A percentile compares a stretch with the other conserved stretches of the same genome.
phyloP scores from a whole-genome alignment of 371 early-diverging fungal species.

The Apophysomyces variabilis region DNA sequence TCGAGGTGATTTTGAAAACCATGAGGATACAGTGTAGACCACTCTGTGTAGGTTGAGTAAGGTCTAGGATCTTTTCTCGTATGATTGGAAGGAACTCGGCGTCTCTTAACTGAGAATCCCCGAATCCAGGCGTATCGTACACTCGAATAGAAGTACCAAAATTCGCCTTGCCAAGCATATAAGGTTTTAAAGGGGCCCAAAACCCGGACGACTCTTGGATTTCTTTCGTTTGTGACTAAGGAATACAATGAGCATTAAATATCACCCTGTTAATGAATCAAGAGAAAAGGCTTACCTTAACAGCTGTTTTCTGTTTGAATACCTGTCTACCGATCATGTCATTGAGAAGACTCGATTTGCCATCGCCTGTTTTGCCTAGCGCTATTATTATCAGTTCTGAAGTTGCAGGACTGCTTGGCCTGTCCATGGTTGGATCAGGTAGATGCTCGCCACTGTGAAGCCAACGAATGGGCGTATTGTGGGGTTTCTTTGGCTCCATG shows the following conservation, averaged over 20 bases:
- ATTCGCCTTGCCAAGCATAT: conserved; percentile 28
- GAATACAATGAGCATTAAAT: neutral
- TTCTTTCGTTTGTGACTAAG: conserved; percentile 46
- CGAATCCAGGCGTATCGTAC: conserved; percentile 51
- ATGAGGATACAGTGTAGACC: conserved; percentile 30
- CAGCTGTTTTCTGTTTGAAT: conserved; percentile 44
- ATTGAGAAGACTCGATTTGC: conserved; percentile 52
- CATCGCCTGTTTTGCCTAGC: conserved; percentile 53
- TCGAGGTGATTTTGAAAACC: conserved; percentile 37
- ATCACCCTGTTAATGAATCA: too few species aligned
- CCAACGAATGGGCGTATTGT: conserved; percentile 1
- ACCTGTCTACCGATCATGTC: conserved; percentile 39
- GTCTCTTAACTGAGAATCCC: conserved; percentile 43
- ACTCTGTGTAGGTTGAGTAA: conserved; percentile 12
- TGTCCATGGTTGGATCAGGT: conserved; percentile 2
- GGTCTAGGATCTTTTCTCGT: conserved; percentile 26
- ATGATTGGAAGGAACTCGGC: conserved; percentile 32
- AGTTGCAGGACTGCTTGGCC: conserved; percentile 7
- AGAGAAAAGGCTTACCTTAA: conserved; percentile 20
- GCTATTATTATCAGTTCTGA: conserved; percentile 27
- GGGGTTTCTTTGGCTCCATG: neutral
- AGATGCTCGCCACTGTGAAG: neutral
- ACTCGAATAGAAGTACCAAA: conserved; percentile 44
- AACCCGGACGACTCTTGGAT: conserved; percentile 33
- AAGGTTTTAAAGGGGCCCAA: conserved; percentile 46